A percentile compares a stretch with the other conserved stretches of the same genome.
Conservation (phyloP, 2,329 filamentous ascomycete genomes). For the Botrytis fragariae region DNA sequence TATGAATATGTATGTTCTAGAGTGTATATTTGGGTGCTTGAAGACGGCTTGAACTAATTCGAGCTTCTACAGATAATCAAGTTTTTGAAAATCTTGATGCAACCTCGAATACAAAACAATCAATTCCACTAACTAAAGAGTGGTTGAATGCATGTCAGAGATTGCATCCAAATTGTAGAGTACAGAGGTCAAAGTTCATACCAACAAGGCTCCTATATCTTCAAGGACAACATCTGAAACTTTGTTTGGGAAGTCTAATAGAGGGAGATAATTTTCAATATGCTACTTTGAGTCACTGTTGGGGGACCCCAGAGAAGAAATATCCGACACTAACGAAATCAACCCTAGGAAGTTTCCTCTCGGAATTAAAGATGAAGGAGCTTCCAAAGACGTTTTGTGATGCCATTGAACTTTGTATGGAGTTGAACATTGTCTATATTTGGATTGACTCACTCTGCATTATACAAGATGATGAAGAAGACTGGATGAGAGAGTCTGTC, state of each 20-base stretch:
- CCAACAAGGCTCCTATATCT: neutral
- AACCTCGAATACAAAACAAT: neutral
- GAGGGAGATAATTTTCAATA: neutral
- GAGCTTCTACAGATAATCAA: neutral
- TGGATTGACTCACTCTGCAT: neutral
- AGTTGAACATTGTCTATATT: neutral
- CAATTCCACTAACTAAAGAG: neutral
- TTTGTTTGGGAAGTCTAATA: neutral
- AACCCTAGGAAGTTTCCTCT: neutral
- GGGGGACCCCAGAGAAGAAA: neutral
- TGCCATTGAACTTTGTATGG: neutral
- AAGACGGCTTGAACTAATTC: neutral
- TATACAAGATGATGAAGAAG: neutral
- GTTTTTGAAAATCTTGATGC: neutral
- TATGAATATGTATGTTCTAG: neutral
- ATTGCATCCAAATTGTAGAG: neutral
- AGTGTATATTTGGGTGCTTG: neutral
- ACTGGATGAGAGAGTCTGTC: neutral
- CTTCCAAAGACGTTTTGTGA: neutral
- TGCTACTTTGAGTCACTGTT: neutral
- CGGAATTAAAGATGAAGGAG: neutral
- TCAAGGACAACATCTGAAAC: neutral
- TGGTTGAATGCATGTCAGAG: neutral
- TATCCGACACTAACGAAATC: neutral
- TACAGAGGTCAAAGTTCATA: neutral